Evolutionary conservation across 768 basidiomycete genomes (phyloP).

Genomic region (Amylocystis lapponica): DNA sequence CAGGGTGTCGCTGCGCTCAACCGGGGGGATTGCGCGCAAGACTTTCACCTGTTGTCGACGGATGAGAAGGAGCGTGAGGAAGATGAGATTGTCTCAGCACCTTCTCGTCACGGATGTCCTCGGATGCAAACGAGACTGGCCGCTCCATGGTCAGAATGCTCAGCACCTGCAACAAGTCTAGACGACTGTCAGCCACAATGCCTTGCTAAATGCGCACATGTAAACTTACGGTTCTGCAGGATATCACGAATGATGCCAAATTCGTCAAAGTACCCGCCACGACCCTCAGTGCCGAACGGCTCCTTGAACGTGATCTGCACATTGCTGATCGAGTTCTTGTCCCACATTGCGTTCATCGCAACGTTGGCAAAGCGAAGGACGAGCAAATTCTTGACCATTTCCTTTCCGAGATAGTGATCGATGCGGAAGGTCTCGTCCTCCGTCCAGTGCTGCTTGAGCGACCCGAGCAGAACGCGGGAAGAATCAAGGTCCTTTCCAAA

Average conservation of each 20-base stretch:
- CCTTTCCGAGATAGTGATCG: conserved; percentile 98
- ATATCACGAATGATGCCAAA: conserved; percentile 99
- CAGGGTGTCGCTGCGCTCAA: conserved; percentile 71
- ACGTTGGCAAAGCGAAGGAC: conserved; percentile 94
- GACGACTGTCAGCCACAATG: neutral
- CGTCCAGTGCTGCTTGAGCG: conserved; percentile 82
- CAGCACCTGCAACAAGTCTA: conserved; percentile 92
- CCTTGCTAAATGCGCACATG: neutral
- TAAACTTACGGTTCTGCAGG: conserved; percentile 88
- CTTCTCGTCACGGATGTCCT: conserved; percentile 99
- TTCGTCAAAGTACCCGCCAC: conserved; percentile 99
- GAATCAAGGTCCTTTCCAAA: conserved; percentile 94
- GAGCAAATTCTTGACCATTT: conserved; percentile 99
- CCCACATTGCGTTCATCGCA: conserved; percentile 84
- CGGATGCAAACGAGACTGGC: conserved; percentile 93
- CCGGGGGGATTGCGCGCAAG: conserved; percentile 82
- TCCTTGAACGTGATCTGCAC: conserved; percentile 99
- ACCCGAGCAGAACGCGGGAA: conserved; percentile 67
- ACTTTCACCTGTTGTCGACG: conserved; percentile 77
- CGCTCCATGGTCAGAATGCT: conserved; percentile 97
- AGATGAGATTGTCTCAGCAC: conserved; percentile 31
- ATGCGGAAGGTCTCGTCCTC: conserved; percentile 99
- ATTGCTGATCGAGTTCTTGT: conserved; percentile 93
- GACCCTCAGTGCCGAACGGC: conserved; percentile 98
- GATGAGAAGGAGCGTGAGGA: conserved; percentile 15